Conservation (phyloP, 164 flowering plant genomes). For the Aristolochia contorta region DNA sequence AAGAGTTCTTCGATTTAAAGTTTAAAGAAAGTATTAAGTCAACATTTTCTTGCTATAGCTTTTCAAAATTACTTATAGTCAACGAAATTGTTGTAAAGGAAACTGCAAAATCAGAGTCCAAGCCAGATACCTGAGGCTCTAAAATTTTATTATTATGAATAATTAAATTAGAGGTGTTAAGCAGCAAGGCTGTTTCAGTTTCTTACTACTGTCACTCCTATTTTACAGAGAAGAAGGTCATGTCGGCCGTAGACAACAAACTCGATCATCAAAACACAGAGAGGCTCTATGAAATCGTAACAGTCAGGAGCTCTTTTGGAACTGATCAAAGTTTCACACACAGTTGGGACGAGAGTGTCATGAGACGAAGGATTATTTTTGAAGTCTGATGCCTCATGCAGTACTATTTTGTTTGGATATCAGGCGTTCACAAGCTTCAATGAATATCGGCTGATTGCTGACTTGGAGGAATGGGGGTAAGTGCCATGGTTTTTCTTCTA, state of each 20-base stretch:
- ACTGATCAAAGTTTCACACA: no score
- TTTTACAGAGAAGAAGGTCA: constrained; percentile 3
- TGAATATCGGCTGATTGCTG: no score
- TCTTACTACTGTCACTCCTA: background rate
- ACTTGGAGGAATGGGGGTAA: no score
- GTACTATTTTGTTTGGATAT: no score
- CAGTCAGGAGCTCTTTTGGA: no score
- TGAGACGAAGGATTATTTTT: no score
- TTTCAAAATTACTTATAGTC: background rate
- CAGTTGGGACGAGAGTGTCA: no score
- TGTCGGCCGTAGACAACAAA: background rate
- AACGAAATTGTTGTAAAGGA: background rate
- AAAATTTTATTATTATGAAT: background rate
- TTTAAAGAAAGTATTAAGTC: background rate
- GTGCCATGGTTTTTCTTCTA: no score
- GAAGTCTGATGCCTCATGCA: no score
- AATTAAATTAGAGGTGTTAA: background rate
- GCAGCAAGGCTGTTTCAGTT: background rate
- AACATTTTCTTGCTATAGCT: background rate
- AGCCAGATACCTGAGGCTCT: background rate
- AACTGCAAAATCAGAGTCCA: background rate
- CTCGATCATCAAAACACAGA: no score
- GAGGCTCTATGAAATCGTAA: no score
- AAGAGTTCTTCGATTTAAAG: background rate
- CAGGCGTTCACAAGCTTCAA: no score